Evolutionary conservation across 306 rosid species (phyloP), one percentile per base, ranked within the genome.

Genomic region (Senna siamea): DNA sequence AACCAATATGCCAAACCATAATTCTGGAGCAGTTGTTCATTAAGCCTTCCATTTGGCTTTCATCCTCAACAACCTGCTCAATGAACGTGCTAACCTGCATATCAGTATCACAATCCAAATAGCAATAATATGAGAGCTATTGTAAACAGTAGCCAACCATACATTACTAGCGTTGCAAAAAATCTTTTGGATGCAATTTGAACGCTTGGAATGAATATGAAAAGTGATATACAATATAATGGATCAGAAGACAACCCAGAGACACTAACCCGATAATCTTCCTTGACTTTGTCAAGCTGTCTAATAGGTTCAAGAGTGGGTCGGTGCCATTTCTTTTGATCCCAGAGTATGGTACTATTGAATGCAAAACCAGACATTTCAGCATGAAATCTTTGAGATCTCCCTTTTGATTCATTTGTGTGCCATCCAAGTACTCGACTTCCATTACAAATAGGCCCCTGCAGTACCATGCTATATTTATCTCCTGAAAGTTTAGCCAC

Each of bases 1-100:
- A 79, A 79, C 68, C 78, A 69, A 79, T 61, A 66, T 73, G 85
- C 98, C 97, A 94, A 77, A 94, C 97, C 96, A 87, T 81, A 76
- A 91, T 77, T 69, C 80, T 84, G 0, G 88, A 88, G 89, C 95
- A 94, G 78, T 81, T 85, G 72, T 74, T 77, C 71, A 23, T 76
- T 67, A 91, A 75, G 55, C 95, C 90, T 76, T 94, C 96, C 96
- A 91, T 94, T 81, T 91, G 94, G 85, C 91, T 89, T 79, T 94
- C 98, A 77, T 91, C 96, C 84, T 94, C 93, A 53, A 91, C 90
- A 65, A 91, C 11, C 79, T 88, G 97, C 84, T 88, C 92, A 12
- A 94, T 84, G 75, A 94, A 91, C 50, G 87, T 53, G 85, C 95
- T 94, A 55, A 71, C 93, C 98, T 94, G 78, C 82, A 86, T 38